A percentile compares a stretch with the other conserved stretches of the same genome.
These are phyloP conservation scores for Fusarium sp. DNA, from an alignment of 2,329 filamentous ascomycete species.

Conservation along the genomic window DNA sequence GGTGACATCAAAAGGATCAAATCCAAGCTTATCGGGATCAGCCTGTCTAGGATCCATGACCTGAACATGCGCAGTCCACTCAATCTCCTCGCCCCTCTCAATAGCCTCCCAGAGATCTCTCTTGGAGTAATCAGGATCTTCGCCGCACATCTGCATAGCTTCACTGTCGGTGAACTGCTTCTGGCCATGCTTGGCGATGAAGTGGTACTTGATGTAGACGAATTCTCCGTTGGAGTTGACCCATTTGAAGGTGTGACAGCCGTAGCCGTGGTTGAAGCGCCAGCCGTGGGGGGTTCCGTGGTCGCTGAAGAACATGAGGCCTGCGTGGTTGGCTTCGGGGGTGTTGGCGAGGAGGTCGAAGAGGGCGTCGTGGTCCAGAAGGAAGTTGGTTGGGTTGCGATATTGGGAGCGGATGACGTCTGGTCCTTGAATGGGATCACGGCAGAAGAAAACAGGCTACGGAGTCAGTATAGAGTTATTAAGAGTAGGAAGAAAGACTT, in stretches of 20 bases:
- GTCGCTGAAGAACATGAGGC: slow-evolving; percentile 12
- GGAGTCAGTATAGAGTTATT: background rate
- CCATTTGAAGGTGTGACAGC: slow-evolving; percentile 18
- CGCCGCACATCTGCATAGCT: slow-evolving; percentile 14
- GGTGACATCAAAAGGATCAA: slow-evolving; percentile 9
- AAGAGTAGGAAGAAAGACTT: background rate
- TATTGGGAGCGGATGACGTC: slow-evolving; percentile 16
- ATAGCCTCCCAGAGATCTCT: slow-evolving; percentile 17
- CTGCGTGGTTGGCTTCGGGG: slow-evolving; percentile 1
- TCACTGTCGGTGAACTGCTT: slow-evolving; percentile 13
- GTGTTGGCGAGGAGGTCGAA: slow-evolving; percentile 9
- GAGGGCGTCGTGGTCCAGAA: slow-evolving; percentile 10
- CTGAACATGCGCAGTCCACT: slow-evolving; percentile 9
- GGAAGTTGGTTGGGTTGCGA: slow-evolving; percentile 10
- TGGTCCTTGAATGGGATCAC: slow-evolving; percentile 12
- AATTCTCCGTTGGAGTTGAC: slow-evolving; percentile 10
- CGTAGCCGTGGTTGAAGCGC: slow-evolving; percentile 17
- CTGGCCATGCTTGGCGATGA: slow-evolving; percentile 15
- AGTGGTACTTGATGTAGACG: slow-evolving; percentile 17
- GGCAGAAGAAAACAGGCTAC: slow-evolving; percentile 11
- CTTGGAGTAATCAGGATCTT: slow-evolving; percentile 8
- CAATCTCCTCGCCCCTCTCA: slow-evolving; percentile 15
- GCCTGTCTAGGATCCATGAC: slow-evolving; percentile 17
- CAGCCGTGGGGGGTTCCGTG: slow-evolving; percentile 10
- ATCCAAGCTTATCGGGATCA: slow-evolving; percentile 3